Base-by-base conservation (phyloP, 495 filamentous ascomycete genomes). In the Pyrenula massariospora region DNA sequence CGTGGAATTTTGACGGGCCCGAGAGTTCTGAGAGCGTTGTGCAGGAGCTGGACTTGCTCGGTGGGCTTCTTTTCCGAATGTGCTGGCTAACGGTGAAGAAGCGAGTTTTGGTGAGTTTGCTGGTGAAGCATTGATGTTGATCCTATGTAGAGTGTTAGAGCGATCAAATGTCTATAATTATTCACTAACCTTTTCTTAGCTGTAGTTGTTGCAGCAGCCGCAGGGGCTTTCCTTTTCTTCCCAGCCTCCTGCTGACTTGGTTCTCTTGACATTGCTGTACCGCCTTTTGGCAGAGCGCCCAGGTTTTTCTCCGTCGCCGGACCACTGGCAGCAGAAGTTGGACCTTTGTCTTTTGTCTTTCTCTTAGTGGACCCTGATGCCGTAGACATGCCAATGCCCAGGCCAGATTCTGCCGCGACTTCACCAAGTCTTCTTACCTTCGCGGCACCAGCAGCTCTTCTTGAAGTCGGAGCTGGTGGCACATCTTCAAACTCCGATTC, bases 401-500 rank as follows among this genome's bases (percentile, higher is more conserved):
- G 68, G 23, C 80, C 80, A n/a, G 77, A 65, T n/a, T 63, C 63
- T 19, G 55, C 60, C 10, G 74, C 62, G 51, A 80, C 77, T 25
- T 80, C 82, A 2, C 73, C 72, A 8, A 73, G 75, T 63, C 85
- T 88, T 22, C 89, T 81, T 52, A 80, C 73, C 65, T 85, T 91
- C 57, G 68, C 74, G 52, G 69, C 75, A 24, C 67, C 69, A 22
- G 73, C 71, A 10, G 77, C 68, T 65, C 84, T 88, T 79, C 81
- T 93, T 62, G 61, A 73, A 53, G 71, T 77, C 57, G 54, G 67
- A 61, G 52, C 64, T 60, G 56, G 77, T 71, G 73, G 72, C 22
- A 72, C 70, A 31, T 95, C 90, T 56, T 94, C 88, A 61, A 86
- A 83, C 62, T 93, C 88, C 1, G 85, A 88, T 56, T 91, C 88